phyloP scores from a whole-genome alignment of 176 grass and related monocot species.

The Oryza australiensis region DNA sequence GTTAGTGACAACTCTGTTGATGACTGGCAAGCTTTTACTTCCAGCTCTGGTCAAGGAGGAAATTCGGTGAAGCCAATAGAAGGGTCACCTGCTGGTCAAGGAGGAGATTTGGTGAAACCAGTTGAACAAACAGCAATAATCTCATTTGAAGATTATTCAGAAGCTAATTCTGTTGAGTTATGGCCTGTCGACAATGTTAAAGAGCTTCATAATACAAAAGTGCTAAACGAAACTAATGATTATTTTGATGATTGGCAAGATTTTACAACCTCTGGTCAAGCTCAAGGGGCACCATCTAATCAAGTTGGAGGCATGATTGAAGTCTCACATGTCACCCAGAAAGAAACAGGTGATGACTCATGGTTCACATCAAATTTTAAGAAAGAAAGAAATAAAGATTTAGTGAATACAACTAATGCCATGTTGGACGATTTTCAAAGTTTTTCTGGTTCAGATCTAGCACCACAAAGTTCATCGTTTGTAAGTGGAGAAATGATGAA shows the following conservation, averaged over 20 bases:
- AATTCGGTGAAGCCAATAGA: constrained; percentile 17
- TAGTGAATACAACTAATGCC: constrained; percentile 24
- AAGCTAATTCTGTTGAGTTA: constrained; percentile 47
- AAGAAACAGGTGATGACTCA: constrained; percentile 42
- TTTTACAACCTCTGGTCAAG: constrained; percentile 54
- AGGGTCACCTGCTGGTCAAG: not conserved
- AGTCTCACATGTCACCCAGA: constrained; percentile 19
- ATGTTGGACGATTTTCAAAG: constrained; percentile 55
- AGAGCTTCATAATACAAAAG: constrained; percentile 23
- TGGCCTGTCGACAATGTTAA: constrained; percentile 43
- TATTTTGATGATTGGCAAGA: constrained; percentile 64
- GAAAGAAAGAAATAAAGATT: constrained; percentile 25
- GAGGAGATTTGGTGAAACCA: constrained; percentile 20
- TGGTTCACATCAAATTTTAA: constrained; percentile 49
- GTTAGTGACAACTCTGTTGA: constrained; percentile 36
- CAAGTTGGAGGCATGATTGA: constrained; percentile 29
- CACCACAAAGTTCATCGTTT: constrained; percentile 37
- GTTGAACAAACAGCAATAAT: constrained; percentile 28
- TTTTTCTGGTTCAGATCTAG: constrained; percentile 51
- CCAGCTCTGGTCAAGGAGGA: constrained; percentile 51
- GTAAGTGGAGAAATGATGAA: constrained; percentile 21
- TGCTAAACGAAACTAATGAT: constrained; percentile 43
- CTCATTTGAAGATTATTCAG: constrained; percentile 35
- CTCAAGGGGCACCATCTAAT: constrained; percentile 22
- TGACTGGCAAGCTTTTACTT: constrained; percentile 68